Conservation (phyloP, 371 early-diverging fungal species). For the Smittium mucronatum region DNA sequence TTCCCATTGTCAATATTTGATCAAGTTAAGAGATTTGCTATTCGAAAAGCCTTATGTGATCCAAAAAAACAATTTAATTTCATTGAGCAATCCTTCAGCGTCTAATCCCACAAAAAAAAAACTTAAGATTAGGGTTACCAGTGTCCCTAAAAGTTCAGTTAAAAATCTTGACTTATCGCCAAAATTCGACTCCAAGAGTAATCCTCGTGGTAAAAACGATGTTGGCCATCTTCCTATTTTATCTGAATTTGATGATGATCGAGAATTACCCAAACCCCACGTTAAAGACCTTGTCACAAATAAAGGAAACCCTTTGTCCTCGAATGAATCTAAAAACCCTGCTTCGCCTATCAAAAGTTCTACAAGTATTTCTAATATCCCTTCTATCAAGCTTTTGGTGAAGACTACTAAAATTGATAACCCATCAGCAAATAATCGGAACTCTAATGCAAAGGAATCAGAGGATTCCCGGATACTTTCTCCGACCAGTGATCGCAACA, state of each 20-base stretch:
- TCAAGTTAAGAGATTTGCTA: not conserved
- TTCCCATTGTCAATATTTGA: not conserved
- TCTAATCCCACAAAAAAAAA: not conserved
- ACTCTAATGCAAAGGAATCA: too few relatives aligned
- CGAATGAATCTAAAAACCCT: too few relatives aligned
- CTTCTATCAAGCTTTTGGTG: not conserved
- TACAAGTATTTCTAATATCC: not conserved
- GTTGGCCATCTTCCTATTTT: not conserved
- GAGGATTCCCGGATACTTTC: too few relatives aligned
- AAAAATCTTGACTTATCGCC: not conserved
- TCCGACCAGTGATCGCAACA: too few relatives aligned
- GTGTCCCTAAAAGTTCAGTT: not conserved
- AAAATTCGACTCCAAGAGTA: not conserved
- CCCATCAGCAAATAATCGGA: not conserved
- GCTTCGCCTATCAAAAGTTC: too few relatives aligned
- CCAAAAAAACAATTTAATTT: not conserved
- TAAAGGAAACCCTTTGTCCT: too few relatives aligned
- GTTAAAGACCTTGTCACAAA: too few relatives aligned
- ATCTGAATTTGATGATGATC: too few relatives aligned
- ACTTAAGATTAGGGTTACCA: not conserved
- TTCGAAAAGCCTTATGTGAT: not conserved
- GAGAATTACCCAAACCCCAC: too few relatives aligned
- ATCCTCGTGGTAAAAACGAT: not conserved
- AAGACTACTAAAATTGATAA: not conserved
- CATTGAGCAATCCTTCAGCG: not conserved